A percentile compares a stretch with the other conserved stretches of the same genome.
Conservation (phyloP, 140 eudicot species). For the Stevia rebaudiana region DNA sequence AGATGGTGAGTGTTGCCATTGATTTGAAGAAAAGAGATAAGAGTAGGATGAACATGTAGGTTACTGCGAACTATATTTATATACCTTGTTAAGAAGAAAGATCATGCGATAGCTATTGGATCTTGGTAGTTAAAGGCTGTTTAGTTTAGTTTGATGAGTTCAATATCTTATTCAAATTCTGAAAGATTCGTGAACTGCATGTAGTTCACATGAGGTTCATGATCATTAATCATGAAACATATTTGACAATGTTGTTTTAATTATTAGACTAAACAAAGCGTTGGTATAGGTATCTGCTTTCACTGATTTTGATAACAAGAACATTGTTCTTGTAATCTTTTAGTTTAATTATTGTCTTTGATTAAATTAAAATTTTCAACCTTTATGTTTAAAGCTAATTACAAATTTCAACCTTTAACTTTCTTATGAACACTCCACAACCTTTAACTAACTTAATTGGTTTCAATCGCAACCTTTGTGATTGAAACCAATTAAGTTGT, state of each 20-base stretch:
- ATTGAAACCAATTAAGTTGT: no score
- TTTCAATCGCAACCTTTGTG: no score
- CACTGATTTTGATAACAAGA: no score
- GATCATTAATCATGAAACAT: slow-evolving; percentile 18
- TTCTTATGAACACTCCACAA: no score
- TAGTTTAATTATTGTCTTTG: no score
- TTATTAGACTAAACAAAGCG: background rate
- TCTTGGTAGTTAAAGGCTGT: slow-evolving; percentile 28
- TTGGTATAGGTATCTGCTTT: no score
- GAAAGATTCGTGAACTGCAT: slow-evolving; percentile 18
- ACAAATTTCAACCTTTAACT: no score
- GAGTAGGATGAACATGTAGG: slow-evolving; percentile 15
- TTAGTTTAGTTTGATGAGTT: slow-evolving; percentile 21
- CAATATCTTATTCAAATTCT: slow-evolving; percentile 24
- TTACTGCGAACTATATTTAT: slow-evolving; percentile 21
- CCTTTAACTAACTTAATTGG: no score
- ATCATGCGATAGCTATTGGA: slow-evolving; percentile 34
- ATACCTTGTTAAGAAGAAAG: slow-evolving; percentile 22
- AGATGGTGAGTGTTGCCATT: background rate
- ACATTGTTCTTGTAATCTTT: no score
- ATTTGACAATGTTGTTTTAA: background rate
- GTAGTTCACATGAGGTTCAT: slow-evolving; percentile 28
- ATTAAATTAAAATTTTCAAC: no score
- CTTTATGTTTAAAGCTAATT: no score
- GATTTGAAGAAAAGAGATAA: background rate